These are phyloP conservation scores for Xylaria arbuscula DNA, from an alignment of 2,329 filamentous ascomycete species.

Conservation along the genomic window DNA sequence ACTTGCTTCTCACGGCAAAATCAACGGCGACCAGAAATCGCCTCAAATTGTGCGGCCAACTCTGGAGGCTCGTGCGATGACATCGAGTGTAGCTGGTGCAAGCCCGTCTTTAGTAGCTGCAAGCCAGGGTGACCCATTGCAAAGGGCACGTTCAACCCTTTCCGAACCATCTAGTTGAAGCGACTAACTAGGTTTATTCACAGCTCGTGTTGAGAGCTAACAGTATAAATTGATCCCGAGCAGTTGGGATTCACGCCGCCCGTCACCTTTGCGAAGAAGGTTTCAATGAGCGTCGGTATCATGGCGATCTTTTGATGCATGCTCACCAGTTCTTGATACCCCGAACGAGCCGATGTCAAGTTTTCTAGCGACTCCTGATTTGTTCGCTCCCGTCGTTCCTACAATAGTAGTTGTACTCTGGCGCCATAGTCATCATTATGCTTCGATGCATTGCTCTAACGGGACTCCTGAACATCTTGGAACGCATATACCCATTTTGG, in stretches of 20 bases:
- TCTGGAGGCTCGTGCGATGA: constrained; percentile 71
- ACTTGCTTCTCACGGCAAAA: constrained; percentile 62
- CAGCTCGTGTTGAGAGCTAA: constrained; percentile 51
- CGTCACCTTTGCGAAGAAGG: constrained; percentile 5
- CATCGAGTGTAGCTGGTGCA: constrained; percentile 71
- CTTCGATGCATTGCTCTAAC: constrained; percentile 44
- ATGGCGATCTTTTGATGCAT: constrained; percentile 33
- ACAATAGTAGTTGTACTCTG: constrained; percentile 41
- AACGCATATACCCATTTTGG: constrained; percentile 18
- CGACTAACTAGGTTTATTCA: constrained; percentile 46
- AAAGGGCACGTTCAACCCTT: constrained; percentile 62
- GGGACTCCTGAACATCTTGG: constrained; percentile 33
- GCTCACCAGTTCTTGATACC: constrained; percentile 41
- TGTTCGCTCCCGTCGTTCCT: constrained; percentile 41
- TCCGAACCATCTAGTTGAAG: constrained; percentile 54
- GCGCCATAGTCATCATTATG: constrained; percentile 40
- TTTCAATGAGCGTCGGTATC: constrained; percentile 9
- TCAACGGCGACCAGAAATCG: constrained; percentile 56
- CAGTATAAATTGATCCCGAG: constrained; percentile 46
- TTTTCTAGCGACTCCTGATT: constrained; percentile 30
- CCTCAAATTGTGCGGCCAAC: constrained; percentile 43
- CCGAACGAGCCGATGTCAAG: constrained; percentile 22
- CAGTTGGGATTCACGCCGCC: constrained; percentile 12
- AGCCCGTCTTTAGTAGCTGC: constrained; percentile 71
- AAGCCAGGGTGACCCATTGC: constrained; percentile 68